Evolutionary conservation across 331 rosid genomes (phyloP).

Genomic region (Malus hybrid): DNA sequence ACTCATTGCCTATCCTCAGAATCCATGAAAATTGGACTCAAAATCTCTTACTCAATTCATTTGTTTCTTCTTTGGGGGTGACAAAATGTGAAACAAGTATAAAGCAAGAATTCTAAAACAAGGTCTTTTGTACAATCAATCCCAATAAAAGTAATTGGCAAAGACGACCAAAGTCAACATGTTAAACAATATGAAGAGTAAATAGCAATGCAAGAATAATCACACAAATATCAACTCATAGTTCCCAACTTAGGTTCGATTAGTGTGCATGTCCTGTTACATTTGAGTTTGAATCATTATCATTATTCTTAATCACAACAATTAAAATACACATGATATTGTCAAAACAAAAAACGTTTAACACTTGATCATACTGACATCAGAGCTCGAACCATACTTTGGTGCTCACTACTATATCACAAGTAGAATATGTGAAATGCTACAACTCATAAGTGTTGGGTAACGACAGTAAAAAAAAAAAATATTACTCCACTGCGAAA

Average conservation of each 20-base stretch:
- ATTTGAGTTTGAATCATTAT: background rate
- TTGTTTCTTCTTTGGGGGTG: conserved; percentile 1
- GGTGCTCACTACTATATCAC: background rate
- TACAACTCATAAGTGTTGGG: background rate
- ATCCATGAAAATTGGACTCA: conserved; percentile 13
- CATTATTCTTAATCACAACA: background rate
- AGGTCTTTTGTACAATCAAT: background rate
- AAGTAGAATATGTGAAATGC: background rate
- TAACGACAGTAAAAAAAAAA: background rate
- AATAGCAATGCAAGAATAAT: background rate
- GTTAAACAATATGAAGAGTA: background rate
- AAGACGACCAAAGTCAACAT: background rate
- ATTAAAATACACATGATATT: no score
- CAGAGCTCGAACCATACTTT: background rate
- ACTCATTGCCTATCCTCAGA: background rate
- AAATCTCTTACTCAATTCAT: background rate
- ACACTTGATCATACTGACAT: background rate
- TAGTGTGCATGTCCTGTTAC: background rate
- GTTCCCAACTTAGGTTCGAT: background rate
- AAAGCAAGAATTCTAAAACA: conserved; percentile 17
- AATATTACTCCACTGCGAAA: background rate
- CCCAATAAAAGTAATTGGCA: background rate
- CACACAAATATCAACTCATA: background rate
- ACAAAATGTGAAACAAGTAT: conserved; percentile 12
- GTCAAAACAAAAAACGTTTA: no score